Evolutionary conservation across 345 rosid genomes (phyloP), one percentile per base, ranked within the genome.

Genomic region (Durio zibethinus): DNA sequence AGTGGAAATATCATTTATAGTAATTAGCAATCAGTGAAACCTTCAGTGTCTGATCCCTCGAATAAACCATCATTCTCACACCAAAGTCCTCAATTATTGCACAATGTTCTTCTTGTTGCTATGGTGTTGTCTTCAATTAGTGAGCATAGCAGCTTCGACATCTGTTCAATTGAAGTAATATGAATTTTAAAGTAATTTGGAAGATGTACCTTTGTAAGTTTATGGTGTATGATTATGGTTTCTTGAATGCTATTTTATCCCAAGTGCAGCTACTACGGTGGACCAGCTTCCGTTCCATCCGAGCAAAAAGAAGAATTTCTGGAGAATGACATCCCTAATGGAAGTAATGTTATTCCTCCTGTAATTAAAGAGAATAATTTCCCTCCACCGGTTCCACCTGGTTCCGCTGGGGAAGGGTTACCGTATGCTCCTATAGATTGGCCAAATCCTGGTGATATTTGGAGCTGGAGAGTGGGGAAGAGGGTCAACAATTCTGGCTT

Each of bases 381-480:
- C 20, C 78, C 82, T n/a, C 72, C 76, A 5, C 87, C 91, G 25
- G 86, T 94, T 72, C 83, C 82, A 0, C 88, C 86, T 7, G 77
- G 64, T 11, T 79, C 82, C 64, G 47, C 31, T 0, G 99, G 99
- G 50, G 88, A 88, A 80, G 99, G 97, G 70, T 85, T 92, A 72
- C 97, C 99, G 6, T 95, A 84, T 89, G 99, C 99, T 11, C 98
- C 98, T 47, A 80, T 79, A 0, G 78, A 95, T 84, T 92, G 89
- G 74, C 98, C 98, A 0, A 88, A 88, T 63, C 86, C 92, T 0
- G 98, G 98, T 15, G 98, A 95, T 80, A 84, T 77, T 47, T 95
- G 99, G 98, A 74, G 74, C 53, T 95, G 99, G 99, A 88, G 80
- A 76, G 99, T 93, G 67, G 99, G 99, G 76, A 92, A 29, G 82